Evolutionary conservation across 2,329 filamentous ascomycete species (phyloP).

Genomic region (Alternaria triticina): DNA sequence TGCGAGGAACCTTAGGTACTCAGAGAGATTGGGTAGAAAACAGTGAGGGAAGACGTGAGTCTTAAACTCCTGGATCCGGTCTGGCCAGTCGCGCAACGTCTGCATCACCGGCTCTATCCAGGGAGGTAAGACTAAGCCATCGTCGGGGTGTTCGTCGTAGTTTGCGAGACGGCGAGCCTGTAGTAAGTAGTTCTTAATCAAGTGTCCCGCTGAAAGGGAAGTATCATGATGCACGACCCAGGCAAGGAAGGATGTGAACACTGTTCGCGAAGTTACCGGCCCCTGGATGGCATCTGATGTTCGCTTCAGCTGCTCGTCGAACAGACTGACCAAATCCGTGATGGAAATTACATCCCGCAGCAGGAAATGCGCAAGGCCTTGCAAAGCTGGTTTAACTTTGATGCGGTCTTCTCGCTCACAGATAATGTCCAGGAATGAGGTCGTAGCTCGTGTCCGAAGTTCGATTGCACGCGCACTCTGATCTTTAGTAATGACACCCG

Average conservation of each 20-base stretch:
- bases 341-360: slow-evolving; percentile 63
- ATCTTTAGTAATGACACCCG: slow-evolving; percentile 43
- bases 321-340: slow-evolving; percentile 50
- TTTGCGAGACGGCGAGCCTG: slow-evolving; percentile 32
- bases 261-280: slow-evolving; percentile 15
- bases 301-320: slow-evolving; percentile 17
- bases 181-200: slow-evolving; percentile 44
- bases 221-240: slow-evolving; percentile 52
- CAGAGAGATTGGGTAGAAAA: slow-evolving; percentile 49
- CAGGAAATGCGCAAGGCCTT: slow-evolving; percentile 70
- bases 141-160: slow-evolving; percentile 3
- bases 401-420: slow-evolving; percentile 66
- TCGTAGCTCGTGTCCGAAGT: slow-evolving; percentile 34
- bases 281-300: background rate
- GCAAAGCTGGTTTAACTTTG: slow-evolving; percentile 72
- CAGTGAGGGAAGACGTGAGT: slow-evolving; percentile 57
- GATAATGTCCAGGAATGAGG: slow-evolving; percentile 64
- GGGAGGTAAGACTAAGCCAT: slow-evolving; percentile 25
- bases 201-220: slow-evolving; percentile 47
- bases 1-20: slow-evolving; percentile 51
- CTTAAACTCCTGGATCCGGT: slow-evolving; percentile 50
- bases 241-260: slow-evolving; percentile 38
- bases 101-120: slow-evolving; percentile 50
- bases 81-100: slow-evolving; percentile 41
- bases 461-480: slow-evolving; percentile 24